A percentile compares a stretch with the other conserved stretches of the same genome.
Conservation (phyloP, 495 filamentous ascomycete species). For the Penicillium subrubescens region DNA sequence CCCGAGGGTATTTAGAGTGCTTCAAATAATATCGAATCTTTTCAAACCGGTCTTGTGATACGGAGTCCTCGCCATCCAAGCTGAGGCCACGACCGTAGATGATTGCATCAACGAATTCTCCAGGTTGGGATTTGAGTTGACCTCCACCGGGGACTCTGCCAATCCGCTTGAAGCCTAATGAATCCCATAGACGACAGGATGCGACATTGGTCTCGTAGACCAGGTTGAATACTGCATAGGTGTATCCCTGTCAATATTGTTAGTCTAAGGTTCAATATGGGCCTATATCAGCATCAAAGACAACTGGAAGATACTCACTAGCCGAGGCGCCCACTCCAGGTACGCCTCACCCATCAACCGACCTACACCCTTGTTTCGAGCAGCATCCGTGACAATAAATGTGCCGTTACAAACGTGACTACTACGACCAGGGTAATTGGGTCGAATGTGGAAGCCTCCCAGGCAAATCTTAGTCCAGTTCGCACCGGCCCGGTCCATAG, state of each 20-base stretch:
- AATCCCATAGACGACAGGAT: slow-evolving; percentile 95
- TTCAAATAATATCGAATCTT: slow-evolving; percentile 98
- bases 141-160: slow-evolving; percentile 88
- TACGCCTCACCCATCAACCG: slow-evolving; percentile 92
- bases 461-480: slow-evolving; percentile 87
- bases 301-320: slow-evolving; percentile 52
- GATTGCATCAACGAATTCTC: slow-evolving; percentile 87
- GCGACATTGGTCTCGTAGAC: slow-evolving; percentile 98
- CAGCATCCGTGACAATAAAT: slow-evolving; percentile 88
- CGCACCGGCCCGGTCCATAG: slow-evolving; percentile 56
- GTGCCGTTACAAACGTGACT: slow-evolving; percentile 97
- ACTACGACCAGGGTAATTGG: slow-evolving; percentile 94
- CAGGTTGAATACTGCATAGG: slow-evolving; percentile 96
- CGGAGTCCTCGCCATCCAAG: slow-evolving; percentile 77
- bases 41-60: slow-evolving; percentile 96
- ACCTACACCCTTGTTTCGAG: slow-evolving; percentile 88
- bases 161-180: slow-evolving; percentile 96
- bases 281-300: too few species aligned
- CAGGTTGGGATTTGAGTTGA: slow-evolving; percentile 77
- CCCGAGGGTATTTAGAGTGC: slow-evolving; percentile 88
- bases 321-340: slow-evolving; percentile 89
- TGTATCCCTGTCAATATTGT: slow-evolving; percentile 65
- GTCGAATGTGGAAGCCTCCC: slow-evolving; percentile 95
- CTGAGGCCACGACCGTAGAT: slow-evolving; percentile 92
- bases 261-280: too few species aligned